Percentiles rank a stretch among this genome's conserved stretches.
phyloP scores from a whole-genome alignment of 441 rosid genomes.

The Hura crepitans region DNA sequence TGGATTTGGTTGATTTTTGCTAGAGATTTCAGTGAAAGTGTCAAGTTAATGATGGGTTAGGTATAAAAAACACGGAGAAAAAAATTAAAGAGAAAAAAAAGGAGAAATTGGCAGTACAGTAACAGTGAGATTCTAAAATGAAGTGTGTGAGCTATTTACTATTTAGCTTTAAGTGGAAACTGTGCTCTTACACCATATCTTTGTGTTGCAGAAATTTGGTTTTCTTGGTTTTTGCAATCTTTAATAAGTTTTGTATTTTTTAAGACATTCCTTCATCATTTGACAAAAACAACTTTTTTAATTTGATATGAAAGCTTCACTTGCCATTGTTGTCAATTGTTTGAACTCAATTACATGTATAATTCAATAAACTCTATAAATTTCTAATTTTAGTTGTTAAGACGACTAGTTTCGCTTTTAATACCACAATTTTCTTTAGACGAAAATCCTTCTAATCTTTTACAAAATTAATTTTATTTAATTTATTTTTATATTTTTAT shows the following conservation, averaged over 20 bases:
- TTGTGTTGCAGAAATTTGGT: background rate
- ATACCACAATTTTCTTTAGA: too few relatives aligned
- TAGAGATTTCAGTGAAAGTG: background rate
- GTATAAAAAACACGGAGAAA: background rate
- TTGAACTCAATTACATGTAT: too few relatives aligned
- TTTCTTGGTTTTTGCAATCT: background rate
- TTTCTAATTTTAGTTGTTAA: too few relatives aligned
- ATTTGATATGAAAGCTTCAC: too few relatives aligned
- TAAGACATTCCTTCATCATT: background rate
- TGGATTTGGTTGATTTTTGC: constrained; percentile 11
- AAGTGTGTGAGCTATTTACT: background rate
- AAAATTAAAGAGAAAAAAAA: background rate
- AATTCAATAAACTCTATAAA: too few relatives aligned
- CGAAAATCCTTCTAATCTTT: too few relatives aligned
- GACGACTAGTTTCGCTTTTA: too few relatives aligned
- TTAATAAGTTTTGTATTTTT: background rate
- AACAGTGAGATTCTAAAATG: constrained; percentile 18
- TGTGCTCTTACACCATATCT: constrained; percentile 21
- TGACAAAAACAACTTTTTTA: background rate
- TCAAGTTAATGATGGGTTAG: background rate
- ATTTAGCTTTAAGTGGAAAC: constrained; percentile 23
- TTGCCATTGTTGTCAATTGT: too few relatives aligned
- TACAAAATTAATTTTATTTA: too few relatives aligned
- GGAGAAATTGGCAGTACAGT: background rate
- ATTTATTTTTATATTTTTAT: too few relatives aligned